Conservation (phyloP, 2,329 filamentous ascomycete genomes). For the Diaporthe sp. region DNA sequence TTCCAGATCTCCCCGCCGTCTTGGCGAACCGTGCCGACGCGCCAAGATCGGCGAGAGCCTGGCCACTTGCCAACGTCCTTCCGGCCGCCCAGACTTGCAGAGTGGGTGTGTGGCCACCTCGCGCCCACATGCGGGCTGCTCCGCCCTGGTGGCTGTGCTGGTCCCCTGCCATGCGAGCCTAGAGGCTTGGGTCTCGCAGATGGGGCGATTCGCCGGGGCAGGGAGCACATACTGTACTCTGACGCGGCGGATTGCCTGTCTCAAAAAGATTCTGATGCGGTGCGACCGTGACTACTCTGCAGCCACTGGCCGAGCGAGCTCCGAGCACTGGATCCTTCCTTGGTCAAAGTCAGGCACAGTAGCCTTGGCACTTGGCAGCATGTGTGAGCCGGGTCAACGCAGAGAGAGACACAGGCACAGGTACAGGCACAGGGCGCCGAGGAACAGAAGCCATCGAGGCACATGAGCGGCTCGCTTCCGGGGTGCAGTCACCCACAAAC, state of each 20-base stretch:
- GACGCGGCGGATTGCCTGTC: slow-evolving; percentile 17
- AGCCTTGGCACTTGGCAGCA: slow-evolving; percentile 27
- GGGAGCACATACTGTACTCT: slow-evolving; percentile 9
- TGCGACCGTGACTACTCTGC: slow-evolving; percentile 30
- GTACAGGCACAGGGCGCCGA: slow-evolving; percentile 4
- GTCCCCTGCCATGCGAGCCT: slow-evolving; percentile 28
- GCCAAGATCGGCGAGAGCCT: slow-evolving; percentile 32
- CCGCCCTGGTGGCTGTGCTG: slow-evolving; percentile 31
- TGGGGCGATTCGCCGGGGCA: slow-evolving; percentile 20
- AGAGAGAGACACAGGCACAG: not conserved
- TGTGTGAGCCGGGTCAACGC: slow-evolving; percentile 17
- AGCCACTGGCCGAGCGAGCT: slow-evolving; percentile 26
- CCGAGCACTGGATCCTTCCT: slow-evolving; percentile 25
- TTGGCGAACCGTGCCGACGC: slow-evolving; percentile 31
- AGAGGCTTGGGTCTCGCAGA: slow-evolving; percentile 25
- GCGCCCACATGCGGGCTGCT: slow-evolving; percentile 30
- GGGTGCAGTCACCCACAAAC: slow-evolving; percentile 27
- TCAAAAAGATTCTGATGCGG: slow-evolving; percentile 30
- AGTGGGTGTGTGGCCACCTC: slow-evolving; percentile 28
- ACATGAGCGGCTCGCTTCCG: slow-evolving; percentile 33
- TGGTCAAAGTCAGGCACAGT: slow-evolving; percentile 24
- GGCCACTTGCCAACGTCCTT: slow-evolving; percentile 29
- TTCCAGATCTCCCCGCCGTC: slow-evolving; percentile 29
- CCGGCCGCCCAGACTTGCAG: slow-evolving; percentile 29
- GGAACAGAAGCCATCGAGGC: slow-evolving; percentile 20